Evolutionary conservation across 148 eudicot species (phyloP).

Genomic region (Gaultheria prostrata): DNA sequence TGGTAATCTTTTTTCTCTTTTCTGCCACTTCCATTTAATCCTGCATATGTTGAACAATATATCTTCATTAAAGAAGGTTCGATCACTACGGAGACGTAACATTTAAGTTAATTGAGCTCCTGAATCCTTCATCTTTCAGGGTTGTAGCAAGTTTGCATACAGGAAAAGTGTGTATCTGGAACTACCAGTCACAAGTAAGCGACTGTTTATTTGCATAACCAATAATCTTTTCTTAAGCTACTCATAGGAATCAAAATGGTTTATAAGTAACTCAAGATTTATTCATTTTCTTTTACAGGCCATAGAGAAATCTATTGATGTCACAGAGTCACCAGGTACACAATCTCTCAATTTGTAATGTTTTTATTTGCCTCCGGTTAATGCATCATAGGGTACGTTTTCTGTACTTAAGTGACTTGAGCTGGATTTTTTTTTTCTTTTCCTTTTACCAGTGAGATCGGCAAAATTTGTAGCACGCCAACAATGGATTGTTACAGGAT

Average conservation of each 20-base stretch:
- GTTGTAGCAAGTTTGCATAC: conserved; percentile 60
- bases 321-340: conserved; percentile 57
- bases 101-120: not conserved
- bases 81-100: too few species aligned
- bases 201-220: not conserved
- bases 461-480: conserved; percentile 58
- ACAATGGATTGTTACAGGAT: conserved; percentile 63
- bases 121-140: conserved; percentile 33
- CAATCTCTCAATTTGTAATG: not conserved
- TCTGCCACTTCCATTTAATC: not conserved
- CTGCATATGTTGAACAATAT: not conserved
- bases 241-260: not conserved
- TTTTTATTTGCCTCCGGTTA: not conserved
- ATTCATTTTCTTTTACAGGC: conserved; percentile 31
- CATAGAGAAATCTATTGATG: conserved; percentile 52
- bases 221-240: not conserved
- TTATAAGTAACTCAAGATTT: not conserved
- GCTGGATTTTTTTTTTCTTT: not conserved
- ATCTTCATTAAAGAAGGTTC: too few species aligned
- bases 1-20: conserved; percentile 34
- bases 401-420: not conserved
- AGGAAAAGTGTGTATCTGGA: conserved; percentile 64
- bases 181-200: conserved; percentile 60
- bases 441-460: conserved; percentile 45
- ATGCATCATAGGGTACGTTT: not conserved